Conservation (phyloP, 805 yeast species). For the Nakazawaea laoshanensis region DNA sequence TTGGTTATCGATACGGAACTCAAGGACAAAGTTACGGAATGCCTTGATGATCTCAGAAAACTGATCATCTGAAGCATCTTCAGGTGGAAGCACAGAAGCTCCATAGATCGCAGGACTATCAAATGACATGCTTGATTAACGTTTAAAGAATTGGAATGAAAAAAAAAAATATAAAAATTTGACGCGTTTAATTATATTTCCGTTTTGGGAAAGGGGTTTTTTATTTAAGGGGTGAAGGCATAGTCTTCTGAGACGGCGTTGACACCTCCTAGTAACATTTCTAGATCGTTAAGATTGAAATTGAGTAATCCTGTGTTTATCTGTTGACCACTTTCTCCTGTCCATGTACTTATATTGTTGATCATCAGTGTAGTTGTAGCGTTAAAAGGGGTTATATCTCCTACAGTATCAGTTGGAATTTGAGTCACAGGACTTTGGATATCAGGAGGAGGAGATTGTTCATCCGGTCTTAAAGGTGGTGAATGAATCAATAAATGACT, state of each 20-base stretch:
- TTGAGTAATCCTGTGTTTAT: conserved; percentile 24
- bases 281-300: conserved; percentile 10
- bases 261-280: conserved; percentile 6
- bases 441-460: conserved; percentile 5
- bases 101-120: conserved; percentile 65
- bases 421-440: conserved; percentile 12
- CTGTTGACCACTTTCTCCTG: conserved; percentile 37
- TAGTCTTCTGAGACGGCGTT: conserved; percentile 7
- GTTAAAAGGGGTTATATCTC: conserved; percentile 25
- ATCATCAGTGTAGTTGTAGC: conserved; percentile 53
- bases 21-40: conserved; percentile 74
- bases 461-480: conserved; percentile 23
- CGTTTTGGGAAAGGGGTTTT: conserved; percentile 2
- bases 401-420: no score
- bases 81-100: conserved; percentile 85
- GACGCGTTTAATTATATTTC: conserved; percentile 10
- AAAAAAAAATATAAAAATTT: background rate
- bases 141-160: background rate
- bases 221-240: conserved; percentile 4
- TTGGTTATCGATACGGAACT: conserved; percentile 75
- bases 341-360: conserved; percentile 53
- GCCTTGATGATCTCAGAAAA: conserved; percentile 66
- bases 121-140: conserved; percentile 45
- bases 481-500: conserved; percentile 38
- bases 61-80: conserved; percentile 52